Evolutionary conservation across 2,329 filamentous ascomycete species (phyloP).

Genomic region (Diaporthe citri): DNA sequence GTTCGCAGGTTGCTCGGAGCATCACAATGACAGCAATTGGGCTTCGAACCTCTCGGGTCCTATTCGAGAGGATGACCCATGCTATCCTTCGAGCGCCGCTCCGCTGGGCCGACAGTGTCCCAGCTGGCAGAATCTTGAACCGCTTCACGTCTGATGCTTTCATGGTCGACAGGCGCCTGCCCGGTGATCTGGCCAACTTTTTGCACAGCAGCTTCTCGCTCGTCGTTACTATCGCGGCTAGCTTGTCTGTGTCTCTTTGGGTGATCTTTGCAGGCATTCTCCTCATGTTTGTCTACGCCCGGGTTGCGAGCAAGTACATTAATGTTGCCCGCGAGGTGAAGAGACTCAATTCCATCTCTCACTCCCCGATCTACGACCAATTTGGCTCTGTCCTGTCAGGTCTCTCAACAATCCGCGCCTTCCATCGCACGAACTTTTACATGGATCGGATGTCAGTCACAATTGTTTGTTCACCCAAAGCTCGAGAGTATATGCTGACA

Average conservation of each 20-base stretch:
- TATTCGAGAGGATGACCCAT: conserved; percentile 52
- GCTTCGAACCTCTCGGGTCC: conserved; percentile 46
- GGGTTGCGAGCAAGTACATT: conserved; percentile 53
- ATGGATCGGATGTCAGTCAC: conserved; percentile 48
- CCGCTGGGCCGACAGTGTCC: conserved; percentile 55
- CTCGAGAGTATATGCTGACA: background rate
- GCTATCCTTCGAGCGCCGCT: conserved; percentile 56
- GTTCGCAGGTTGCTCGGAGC: conserved; percentile 42
- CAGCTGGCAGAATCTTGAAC: conserved; percentile 57
- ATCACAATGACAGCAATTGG: conserved; percentile 49
- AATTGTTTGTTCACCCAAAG: background rate
- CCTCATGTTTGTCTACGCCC: conserved; percentile 51
- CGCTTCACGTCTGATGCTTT: conserved; percentile 57
- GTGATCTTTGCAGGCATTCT: conserved; percentile 52
- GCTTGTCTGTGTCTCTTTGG: conserved; percentile 51
- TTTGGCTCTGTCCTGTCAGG: conserved; percentile 56
- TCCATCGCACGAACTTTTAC: conserved; percentile 52
- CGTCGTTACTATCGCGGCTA: conserved; percentile 53
- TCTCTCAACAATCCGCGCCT: conserved; percentile 57
- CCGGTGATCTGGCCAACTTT: conserved; percentile 47
- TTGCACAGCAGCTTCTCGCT: conserved; percentile 48
- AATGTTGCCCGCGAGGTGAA: conserved; percentile 55
- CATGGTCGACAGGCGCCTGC: conserved; percentile 52
- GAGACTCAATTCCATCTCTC: conserved; percentile 56
- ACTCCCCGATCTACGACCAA: conserved; percentile 57